Percentiles rank a stretch among this genome's conserved stretches.
These are phyloP conservation scores for Rhododendron molle DNA, from an alignment of 148 eudicot genomes.

Conservation along the genomic window DNA sequence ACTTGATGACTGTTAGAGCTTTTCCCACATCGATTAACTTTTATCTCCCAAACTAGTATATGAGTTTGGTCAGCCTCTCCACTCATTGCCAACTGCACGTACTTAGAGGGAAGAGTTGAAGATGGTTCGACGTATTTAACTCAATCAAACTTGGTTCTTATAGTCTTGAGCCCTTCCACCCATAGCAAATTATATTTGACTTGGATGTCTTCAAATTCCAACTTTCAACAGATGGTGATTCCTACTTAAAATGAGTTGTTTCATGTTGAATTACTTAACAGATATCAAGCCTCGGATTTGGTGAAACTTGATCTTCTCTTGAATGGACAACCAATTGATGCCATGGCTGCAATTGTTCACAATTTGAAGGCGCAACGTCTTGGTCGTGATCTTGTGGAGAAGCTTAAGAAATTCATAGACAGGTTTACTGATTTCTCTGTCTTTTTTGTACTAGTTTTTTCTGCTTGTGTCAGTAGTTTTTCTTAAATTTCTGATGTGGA, in stretches of 20 bases:
- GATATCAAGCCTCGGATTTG: conserved; percentile 79
- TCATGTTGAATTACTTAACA: conserved; percentile 25
- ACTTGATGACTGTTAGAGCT: background rate
- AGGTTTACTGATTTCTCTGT: conserved; percentile 42
- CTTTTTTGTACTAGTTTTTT: background rate
- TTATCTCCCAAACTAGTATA: background rate
- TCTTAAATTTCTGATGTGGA: conserved; percentile 11
- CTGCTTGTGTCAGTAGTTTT: background rate
- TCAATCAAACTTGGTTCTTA: background rate
- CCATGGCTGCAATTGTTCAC: conserved; percentile 96
- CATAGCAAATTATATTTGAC: background rate
- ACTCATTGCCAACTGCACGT: background rate
- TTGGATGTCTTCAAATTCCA: background rate
- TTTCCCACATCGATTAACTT: background rate
- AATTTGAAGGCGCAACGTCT: conserved; percentile 82
- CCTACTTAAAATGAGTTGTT: background rate
- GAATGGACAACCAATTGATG: conserved; percentile 97
- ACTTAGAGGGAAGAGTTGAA: background rate
- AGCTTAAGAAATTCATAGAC: conserved; percentile 86
- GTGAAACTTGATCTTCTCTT: conserved; percentile 89
- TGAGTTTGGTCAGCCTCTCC: background rate
- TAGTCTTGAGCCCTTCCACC: background rate
- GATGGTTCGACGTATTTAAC: background rate
- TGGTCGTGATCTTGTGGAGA: conserved; percentile 87
- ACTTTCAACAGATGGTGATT: background rate